Percentiles rank a stretch among this genome's conserved stretches.
These are phyloP conservation scores for Trametes elegans DNA, from an alignment of 768 basidiomycete genomes.

Conservation along the genomic window DNA sequence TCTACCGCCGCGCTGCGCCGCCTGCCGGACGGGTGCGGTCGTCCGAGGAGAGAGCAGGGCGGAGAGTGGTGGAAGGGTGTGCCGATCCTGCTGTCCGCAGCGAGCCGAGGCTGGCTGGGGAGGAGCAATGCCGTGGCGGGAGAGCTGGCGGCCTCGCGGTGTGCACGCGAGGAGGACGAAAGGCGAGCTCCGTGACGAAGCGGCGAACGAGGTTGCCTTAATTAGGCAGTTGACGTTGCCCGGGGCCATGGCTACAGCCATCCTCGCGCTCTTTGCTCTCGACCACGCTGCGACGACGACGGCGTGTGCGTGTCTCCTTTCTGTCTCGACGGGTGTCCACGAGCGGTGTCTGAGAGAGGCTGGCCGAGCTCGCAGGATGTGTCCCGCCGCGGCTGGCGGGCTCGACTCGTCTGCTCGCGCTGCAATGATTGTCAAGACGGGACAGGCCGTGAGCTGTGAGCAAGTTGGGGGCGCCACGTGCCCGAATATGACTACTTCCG, in stretches of 20 bases:
- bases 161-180: background rate
- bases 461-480: slow-evolving; percentile 13
- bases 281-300: background rate
- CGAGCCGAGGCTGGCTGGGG: background rate
- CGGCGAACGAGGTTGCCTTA: slow-evolving; percentile 5
- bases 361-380: too few species aligned
- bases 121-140: too few species aligned
- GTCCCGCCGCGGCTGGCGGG: background rate
- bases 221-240: background rate
- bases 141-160: too few species aligned
- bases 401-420: background rate
- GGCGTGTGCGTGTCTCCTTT: background rate
- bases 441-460: slow-evolving; percentile 14
- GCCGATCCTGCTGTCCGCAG: slow-evolving; percentile 1
- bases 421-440: background rate
- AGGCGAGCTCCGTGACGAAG: slow-evolving; percentile 2
- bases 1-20: background rate
- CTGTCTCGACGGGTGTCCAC: background rate
- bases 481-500: slow-evolving; percentile 20
- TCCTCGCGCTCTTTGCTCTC: background rate
- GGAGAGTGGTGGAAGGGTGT: slow-evolving; percentile 1
- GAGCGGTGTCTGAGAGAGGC: too few species aligned
- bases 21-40: background rate
- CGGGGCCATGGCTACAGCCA: background rate
- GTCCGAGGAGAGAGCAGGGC: background rate